Evolutionary conservation across 2,329 filamentous ascomycete genomes (phyloP).

Genomic region (Chaetomiaceae sp.): DNA sequence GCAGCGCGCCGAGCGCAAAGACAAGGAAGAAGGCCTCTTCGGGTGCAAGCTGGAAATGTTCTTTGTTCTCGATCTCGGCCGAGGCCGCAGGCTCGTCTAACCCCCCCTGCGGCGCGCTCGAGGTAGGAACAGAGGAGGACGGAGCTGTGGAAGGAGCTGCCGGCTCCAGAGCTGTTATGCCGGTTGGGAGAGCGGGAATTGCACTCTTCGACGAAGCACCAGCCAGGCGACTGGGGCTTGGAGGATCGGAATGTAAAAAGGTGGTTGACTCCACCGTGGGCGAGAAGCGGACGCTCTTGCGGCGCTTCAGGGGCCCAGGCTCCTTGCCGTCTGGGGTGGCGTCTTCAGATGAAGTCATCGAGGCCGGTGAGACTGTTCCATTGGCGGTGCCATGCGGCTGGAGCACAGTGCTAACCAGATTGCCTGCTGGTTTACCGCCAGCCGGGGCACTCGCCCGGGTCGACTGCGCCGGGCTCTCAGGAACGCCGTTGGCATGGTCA

Average conservation of each 20-base stretch:
- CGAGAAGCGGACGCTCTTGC: slow-evolving; percentile 66
- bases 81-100: not conserved
- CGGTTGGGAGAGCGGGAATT: not conserved
- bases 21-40: slow-evolving; percentile 89
- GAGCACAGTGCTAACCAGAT: not conserved
- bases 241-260: slow-evolving; percentile 48
- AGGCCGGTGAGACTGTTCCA: slow-evolving; percentile 6
- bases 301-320: slow-evolving; percentile 33
- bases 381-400: slow-evolving; percentile 4
- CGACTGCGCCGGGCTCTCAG: not conserved
- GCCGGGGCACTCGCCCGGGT: slow-evolving; percentile 19
- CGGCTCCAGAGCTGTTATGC: not conserved
- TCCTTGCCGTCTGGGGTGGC: not conserved
- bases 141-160: not conserved
- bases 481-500: not conserved
- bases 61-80: slow-evolving; percentile 45
- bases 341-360: not conserved
- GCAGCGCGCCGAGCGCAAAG: slow-evolving; percentile 71
- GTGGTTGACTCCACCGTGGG: slow-evolving; percentile 60
- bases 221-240: slow-evolving; percentile 33
- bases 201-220: slow-evolving; percentile 14
- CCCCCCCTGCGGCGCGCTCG: not conserved
- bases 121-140: not conserved
- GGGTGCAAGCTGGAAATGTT: slow-evolving; percentile 85
- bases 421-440: not conserved